Base-by-base conservation (phyloP, 2,329 filamentous ascomycete species). In the Aureobasidium mangrovei region DNA sequence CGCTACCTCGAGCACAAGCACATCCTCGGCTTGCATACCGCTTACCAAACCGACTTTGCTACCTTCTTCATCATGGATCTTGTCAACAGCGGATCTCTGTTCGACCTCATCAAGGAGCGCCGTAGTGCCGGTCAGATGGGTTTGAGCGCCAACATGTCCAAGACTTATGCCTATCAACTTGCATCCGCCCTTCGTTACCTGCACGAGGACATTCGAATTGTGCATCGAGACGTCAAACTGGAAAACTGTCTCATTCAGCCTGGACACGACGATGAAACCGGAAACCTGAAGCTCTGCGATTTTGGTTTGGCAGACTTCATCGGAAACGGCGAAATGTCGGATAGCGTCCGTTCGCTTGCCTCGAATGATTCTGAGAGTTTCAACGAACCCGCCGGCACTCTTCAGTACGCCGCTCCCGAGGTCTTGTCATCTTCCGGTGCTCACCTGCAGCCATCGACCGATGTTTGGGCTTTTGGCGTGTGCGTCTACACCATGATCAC, bases 231-330 rank as follows among this genome's bases (percentile, higher is more conserved):
- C 64, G 77, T 86, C 63, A 86, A 86, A 65, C 75, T 85, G 27
- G 83, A 86, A 63, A 86, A 86, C 59, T 84, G 82, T 60, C 75
- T 86, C 2, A 62, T 85, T 35, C 80, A 84, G 60, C 18, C 35
- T 9, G 41, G 39, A 3, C 54, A 41, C 4, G 6, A 53, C n/a
- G 39, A 55, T 2, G 48, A 54, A 7, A 74, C 77, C 12, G 81
- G 80, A 7, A 76, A 77, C 35, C 63, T 86, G 5, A 76, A 83
- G 4, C 73, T 86, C 4, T 85, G 82, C 65, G 83, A 86, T 63
- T 86, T 86, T 62, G 83, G 83, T 45, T 82, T 86, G 72, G 81
- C 83, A 9, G 82, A 85, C 63, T 85, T 83, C 70, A 76, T 85
- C 59, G 74, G 18, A 18, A 18, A 76, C 26, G 76, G 72, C 54